Evolutionary conservation across 192 early-diverging fungal genomes (phyloP).

Genomic region (Coemansia sp.): DNA sequence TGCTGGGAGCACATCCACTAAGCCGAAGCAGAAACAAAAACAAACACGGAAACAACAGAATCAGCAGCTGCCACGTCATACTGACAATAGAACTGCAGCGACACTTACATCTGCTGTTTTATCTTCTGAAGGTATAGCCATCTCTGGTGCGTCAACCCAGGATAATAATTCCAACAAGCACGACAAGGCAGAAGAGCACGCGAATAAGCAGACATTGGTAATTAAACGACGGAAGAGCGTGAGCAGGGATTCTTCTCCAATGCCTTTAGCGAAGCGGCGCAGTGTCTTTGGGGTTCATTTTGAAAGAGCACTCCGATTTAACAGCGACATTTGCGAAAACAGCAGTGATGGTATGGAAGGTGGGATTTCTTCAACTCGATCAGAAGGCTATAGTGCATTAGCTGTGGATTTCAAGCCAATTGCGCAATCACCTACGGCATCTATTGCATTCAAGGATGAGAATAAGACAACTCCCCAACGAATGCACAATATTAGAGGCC

Average conservation of each 20-base stretch:
- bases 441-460: background rate
- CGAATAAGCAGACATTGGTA: background rate
- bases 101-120: background rate
- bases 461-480: background rate
- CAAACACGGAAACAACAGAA: background rate
- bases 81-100: background rate
- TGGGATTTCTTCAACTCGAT: background rate
- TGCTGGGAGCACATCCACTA: background rate
- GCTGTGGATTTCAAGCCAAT: background rate
- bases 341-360: background rate
- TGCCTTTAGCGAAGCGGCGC: conserved; percentile 1
- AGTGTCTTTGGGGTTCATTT: conserved; percentile 2
- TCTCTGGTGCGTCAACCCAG: background rate
- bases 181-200: background rate
- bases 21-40: background rate
- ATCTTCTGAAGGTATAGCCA: background rate
- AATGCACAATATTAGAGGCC: background rate
- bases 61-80: background rate
- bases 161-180: background rate
- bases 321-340: background rate
- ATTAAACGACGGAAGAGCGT: background rate
- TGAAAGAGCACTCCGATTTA: background rate
- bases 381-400: background rate
- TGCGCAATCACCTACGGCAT: background rate
- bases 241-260: background rate